Evolutionary conservation across 2,329 filamentous ascomycete genomes (phyloP).

Genomic region (Fusarium sp.): DNA sequence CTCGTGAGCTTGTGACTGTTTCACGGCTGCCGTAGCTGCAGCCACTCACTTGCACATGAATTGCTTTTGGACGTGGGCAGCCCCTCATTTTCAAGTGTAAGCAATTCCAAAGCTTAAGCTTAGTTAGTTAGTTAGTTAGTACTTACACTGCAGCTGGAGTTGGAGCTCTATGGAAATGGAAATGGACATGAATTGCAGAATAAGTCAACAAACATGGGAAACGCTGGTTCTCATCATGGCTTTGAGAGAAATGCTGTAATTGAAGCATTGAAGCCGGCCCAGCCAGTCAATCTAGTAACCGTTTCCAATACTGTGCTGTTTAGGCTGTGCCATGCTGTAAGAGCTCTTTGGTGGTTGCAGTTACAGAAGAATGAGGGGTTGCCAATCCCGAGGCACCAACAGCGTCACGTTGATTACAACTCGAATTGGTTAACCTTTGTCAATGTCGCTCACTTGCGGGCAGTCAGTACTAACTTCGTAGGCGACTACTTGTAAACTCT

Average conservation of each 20-base stretch:
- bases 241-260: neutral
- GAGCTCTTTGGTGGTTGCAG: neutral
- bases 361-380: conserved; percentile 9
- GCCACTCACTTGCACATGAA: conserved; percentile 14
- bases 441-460: neutral
- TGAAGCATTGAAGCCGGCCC: neutral
- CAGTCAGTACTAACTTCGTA: neutral
- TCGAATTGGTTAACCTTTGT: conserved; percentile 22
- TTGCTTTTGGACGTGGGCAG: conserved; percentile 19
- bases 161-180: neutral
- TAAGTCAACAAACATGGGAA: neutral
- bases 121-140: no score
- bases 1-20: neutral
- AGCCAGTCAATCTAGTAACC: neutral
- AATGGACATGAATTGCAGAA: neutral
- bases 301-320: neutral
- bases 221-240: neutral
- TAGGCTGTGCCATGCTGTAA: neutral
- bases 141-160: neutral
- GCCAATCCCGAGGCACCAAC: conserved; percentile 26
- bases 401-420: conserved; percentile 20
- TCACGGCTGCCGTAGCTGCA: conserved; percentile 29
- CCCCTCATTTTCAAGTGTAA: conserved; percentile 25
- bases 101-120: conserved; percentile 11
- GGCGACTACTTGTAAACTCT: neutral